Evolutionary conservation across 768 basidiomycete genomes (phyloP).

Genomic region (Cantharellus anzutake): DNA sequence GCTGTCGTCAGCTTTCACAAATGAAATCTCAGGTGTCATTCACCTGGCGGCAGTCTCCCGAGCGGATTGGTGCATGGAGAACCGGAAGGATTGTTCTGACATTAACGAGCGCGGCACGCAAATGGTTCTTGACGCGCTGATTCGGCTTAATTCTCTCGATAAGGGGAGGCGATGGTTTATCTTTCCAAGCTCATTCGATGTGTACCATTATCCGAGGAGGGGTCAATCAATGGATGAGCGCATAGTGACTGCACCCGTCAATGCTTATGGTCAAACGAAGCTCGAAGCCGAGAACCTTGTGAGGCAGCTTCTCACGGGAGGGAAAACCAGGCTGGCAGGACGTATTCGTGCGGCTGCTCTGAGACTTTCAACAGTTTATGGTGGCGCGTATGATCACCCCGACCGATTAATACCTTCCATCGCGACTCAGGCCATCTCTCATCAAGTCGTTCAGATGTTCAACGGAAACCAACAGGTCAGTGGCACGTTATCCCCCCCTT

Average conservation of each 20-base stretch:
- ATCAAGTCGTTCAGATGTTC: slow-evolving; percentile 15
- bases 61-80: slow-evolving; percentile 11
- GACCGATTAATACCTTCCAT: slow-evolving; percentile 14
- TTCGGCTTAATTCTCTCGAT: background rate
- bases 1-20: slow-evolving; percentile 5
- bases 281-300: slow-evolving; percentile 10
- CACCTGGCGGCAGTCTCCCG: slow-evolving; percentile 12
- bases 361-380: slow-evolving; percentile 16
- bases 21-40: slow-evolving; percentile 10
- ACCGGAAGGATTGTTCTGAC: slow-evolving; percentile 12
- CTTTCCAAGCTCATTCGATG: slow-evolving; percentile 14
- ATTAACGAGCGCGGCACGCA: slow-evolving; percentile 13
- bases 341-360: slow-evolving; percentile 10
- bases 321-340: background rate
- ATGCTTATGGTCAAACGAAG: slow-evolving; percentile 15
- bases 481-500: background rate
- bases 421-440: slow-evolving; percentile 13
- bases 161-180: slow-evolving; percentile 15
- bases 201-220: slow-evolving; percentile 11
- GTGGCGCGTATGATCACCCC: slow-evolving; percentile 13
- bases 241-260: slow-evolving; percentile 7
- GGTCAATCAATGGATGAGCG: slow-evolving; percentile 8
- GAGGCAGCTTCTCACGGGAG: background rate
- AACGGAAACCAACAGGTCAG: slow-evolving; percentile 10
- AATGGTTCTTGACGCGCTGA: slow-evolving; percentile 8